Percentiles rank a stretch among this genome's conserved stretches.
Evolutionary conservation across 192 early-diverging fungal species (phyloP).

Genomic region (Backusella mclennaniae): DNA sequence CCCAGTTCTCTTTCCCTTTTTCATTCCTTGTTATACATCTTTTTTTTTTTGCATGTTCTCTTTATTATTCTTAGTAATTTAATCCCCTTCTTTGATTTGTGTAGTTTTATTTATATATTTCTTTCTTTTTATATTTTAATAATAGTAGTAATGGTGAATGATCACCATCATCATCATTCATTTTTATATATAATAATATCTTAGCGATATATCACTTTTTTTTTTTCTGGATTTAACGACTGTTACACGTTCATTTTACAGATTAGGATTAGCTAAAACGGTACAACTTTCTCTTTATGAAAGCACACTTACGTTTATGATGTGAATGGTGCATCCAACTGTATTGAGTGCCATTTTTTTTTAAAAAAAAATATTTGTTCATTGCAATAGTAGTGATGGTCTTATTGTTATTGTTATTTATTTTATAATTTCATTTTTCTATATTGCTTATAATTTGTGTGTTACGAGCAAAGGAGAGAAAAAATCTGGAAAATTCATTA

Average conservation of each 20-base stretch:
- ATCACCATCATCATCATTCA: too few species aligned
- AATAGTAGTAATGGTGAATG: neutral
- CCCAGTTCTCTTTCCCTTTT: neutral
- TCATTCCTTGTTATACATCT: neutral
- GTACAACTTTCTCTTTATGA: neutral
- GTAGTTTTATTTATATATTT: neutral
- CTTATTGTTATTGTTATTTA: neutral
- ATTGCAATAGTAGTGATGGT: neutral
- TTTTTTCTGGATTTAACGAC: neutral
- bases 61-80: neutral
- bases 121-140: neutral
- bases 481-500: neutral
- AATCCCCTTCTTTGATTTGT: neutral
- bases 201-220: neutral
- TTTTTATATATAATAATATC: neutral
- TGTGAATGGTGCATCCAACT: neutral
- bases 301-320: neutral
- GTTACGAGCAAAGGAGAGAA: neutral
- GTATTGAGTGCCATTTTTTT: neutral
- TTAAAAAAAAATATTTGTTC: neutral
- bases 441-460: neutral
- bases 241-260: neutral
- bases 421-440: neutral
- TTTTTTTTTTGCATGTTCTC: neutral
- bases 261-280: neutral